Evolutionary conservation across 805 yeast genomes (phyloP).

Genomic region (Wickerhamomyces chambardii): DNA sequence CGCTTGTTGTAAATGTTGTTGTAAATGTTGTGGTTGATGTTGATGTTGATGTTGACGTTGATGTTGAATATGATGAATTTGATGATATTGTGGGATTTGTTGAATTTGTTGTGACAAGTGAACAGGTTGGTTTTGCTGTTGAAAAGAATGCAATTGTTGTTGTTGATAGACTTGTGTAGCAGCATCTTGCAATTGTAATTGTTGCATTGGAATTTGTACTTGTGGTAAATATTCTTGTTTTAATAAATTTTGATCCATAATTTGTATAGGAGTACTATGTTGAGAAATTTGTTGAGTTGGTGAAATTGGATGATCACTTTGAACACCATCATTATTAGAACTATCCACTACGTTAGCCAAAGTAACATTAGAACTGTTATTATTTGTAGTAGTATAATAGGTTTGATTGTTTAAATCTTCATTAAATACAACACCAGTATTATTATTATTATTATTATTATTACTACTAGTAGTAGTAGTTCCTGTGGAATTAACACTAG

Average conservation of each 20-base stretch:
- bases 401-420: no score
- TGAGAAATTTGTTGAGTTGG: conserved; percentile 1
- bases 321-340: neutral
- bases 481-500: neutral
- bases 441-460: no score
- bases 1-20: conserved; percentile 4
- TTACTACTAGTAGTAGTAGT: no score
- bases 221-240: conserved; percentile 3
- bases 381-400: no score
- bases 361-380: no score
- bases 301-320: neutral
- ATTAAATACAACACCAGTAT: no score
- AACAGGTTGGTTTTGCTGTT: neutral
- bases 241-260: neutral
- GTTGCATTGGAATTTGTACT: conserved; percentile 4
- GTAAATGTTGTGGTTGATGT: neutral
- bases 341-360: no score
- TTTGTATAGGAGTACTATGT: neutral
- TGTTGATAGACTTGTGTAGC: conserved; percentile 1
- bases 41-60: neutral
- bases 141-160: conserved; percentile 1
- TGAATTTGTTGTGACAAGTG: neutral
- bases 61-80: neutral
- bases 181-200: conserved; percentile 3
- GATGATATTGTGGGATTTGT: neutral